Evolutionary conservation across 768 basidiomycete genomes (phyloP).

Genomic region (Tylopilus cervinicoccineus): DNA sequence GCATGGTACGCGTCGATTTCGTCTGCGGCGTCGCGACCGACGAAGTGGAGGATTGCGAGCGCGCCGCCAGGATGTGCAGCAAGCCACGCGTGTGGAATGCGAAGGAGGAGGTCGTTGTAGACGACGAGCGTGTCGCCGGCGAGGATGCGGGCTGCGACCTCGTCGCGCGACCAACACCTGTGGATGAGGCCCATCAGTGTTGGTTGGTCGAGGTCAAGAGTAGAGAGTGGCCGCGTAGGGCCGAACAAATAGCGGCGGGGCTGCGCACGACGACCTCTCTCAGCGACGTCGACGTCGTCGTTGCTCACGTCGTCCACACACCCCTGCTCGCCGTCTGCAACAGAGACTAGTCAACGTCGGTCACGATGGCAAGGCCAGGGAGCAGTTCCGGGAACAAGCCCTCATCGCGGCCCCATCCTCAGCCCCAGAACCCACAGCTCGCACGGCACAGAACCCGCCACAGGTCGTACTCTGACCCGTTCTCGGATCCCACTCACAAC

Average conservation of each 20-base stretch:
- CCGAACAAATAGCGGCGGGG: constrained; percentile 25
- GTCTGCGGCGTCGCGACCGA: constrained; percentile 91
- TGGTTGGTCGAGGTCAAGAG: not conserved
- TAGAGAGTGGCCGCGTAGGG: not conserved
- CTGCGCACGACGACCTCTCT: constrained; percentile 6
- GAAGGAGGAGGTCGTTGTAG: constrained; percentile 58
- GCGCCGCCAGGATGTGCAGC: constrained; percentile 84
- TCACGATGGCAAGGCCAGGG: constrained; percentile 19
- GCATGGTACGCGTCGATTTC: constrained; percentile 93
- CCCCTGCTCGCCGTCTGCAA: constrained; percentile 6
- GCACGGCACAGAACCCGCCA: constrained; percentile 34
- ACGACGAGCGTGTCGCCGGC: constrained; percentile 74
- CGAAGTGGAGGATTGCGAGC: constrained; percentile 88
- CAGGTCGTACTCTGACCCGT: constrained; percentile 52
- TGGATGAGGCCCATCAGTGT: constrained; percentile 33
- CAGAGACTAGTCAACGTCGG: constrained; percentile 5
- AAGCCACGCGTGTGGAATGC: constrained; percentile 75
- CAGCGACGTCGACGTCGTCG: not conserved
- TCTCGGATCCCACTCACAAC: constrained; percentile 38
- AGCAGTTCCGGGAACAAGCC: constrained; percentile 23
- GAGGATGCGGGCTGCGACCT: constrained; percentile 68
- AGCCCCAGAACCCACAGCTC: constrained; percentile 20
- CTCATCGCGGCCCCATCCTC: constrained; percentile 23
- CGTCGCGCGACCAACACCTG: constrained; percentile 43
- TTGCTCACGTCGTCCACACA: constrained; percentile 2